Evolutionary conservation across 768 basidiomycete species (phyloP), one percentile per base, ranked within the genome.

Genomic region (Auriscalpium microsporum): DNA sequence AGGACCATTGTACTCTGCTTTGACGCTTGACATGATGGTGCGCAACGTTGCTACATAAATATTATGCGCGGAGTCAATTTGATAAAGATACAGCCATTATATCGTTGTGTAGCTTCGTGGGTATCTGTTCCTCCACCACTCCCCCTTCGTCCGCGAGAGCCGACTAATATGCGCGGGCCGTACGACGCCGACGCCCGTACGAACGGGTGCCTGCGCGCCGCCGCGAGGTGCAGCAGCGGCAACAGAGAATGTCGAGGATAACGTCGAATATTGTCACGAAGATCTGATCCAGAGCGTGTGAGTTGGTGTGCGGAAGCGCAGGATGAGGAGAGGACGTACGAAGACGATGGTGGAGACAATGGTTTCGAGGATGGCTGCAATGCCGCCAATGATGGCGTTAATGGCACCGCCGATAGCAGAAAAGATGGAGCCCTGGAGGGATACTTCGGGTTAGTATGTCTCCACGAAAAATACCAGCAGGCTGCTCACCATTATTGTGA

Each of bases 331-430:
- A 16, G 7, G 34, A 53, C 80, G 52, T 61, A 86, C 84, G n/a
- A 71, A 75, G 11, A 80, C 81, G 56, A 88, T 77, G 9, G 68
- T 80, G 56, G 73, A 62, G 47, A 87, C 73, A 56, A 87, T 83
- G 40, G 81, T 69, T 78, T 82, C 80, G 56, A 84, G 63, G 4
- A 86, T 71, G 52, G 60, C 63, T 13, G 83, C 83, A 49, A 86
- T 81, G 16, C 81, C 83, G 53, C 75, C 75, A 61, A 87, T 75
- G 56, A 87, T 66, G 50, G 79, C 71, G 53, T 79, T 79, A 56
- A 86, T 79, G 28, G 75, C 83, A 49, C 67, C 62, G 19, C 82
- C 84, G 45, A 87, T 86, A 23, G 84, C 77, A 64, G 83, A 85
- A 65, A 86, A 70, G 51, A 84, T 72, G 21, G 82, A 75, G 50